Base-by-base conservation (phyloP, 176 grass and related monocot genomes). In the Coix lacrymajobi region DNA sequence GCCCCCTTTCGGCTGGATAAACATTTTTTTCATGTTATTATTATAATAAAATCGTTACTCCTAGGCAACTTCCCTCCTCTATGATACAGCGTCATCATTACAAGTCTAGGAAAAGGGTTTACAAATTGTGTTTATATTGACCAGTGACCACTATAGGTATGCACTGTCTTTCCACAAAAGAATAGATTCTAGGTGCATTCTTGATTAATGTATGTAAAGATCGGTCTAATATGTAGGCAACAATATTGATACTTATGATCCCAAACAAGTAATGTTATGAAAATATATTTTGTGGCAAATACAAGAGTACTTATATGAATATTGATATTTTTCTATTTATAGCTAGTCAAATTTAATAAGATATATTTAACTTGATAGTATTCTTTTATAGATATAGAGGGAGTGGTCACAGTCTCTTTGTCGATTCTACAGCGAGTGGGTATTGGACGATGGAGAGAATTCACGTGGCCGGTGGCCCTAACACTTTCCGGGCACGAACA, bases 1-100 rank as follows among this genome's bases (percentile, higher is more conserved):
- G 11, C 62, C 20, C 37, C 71, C 85, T 87, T 82, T 82, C 79
- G 63, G 79, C 79, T 14, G 6, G 45, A 45, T 6, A 60, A 15
- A 25, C 10, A 22, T 9, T 9, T 38, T 37, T 51, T 71, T 40
- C 48, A 51, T 51, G 1, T 20, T 5, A 51, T 19, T 51, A 20
- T 51, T 0, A 8, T 7, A 51, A 7, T 15, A 16, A 51, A 20
- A 51, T 51, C 17, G 48, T 51, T 51, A 51, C 48, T 54, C 49
- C 6, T 22, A 54, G 49, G 19, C 17, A 54, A 20, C 19, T 54
- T 49, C 7, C 5, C 46, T 51, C 17, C 46, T 51, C 46, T 19
- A 52, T 22, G 49, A 52, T 22, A 52, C 49, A 0, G 7, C 49
- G 49, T 19, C 49, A 52, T 52, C 49, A 52, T 52, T 52, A 52